Evolutionary conservation across 2,329 filamentous ascomycete species (phyloP), one percentile per base, ranked within the genome.

Genomic region (Pochonia chlamydosporia): DNA sequence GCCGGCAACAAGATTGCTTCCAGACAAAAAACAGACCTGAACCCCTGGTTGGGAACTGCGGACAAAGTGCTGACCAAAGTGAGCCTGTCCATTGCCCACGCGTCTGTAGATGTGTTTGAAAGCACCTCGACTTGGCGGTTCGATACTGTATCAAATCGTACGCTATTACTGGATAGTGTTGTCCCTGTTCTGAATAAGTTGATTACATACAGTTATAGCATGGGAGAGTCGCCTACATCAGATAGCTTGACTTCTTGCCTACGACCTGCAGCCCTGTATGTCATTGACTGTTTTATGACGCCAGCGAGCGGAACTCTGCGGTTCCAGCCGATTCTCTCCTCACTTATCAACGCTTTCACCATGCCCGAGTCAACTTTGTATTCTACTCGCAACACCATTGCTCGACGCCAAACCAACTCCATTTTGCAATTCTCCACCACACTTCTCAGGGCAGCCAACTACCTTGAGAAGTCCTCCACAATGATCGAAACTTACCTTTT

Each of bases 101-200:
- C 84, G 2, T 76, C 89, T 53, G 78, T 95, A 21, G 90, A 95
- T 59, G 79, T 95, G 6, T 85, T 95, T 55, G 90, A 95, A 67
- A 93, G 86, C 63, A 87, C 86, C 31, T 80, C 82, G 25, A 89
- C 84, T 5, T 99, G 92, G 93, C 85, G 84, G 55, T 96, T 95
- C 62, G 74, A 79, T 6, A 75, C 78, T 2, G 75, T 81, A 10
- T 72, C 82, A 23, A 84, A 91, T 54, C 82, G 85, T 37, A 79
- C 82, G 43, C 73, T 82, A 47, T 77, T 96, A 42, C 79, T 88
- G 49, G 75, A 76, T 16, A 75, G 76, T 36, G 80, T 96, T 23
- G 76, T 88, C 23, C 75, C 75, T 5, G 78, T 85, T 13, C 84
- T 96, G 59, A 77, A 85, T 53, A 83, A 80, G 40, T 74, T 95